Conservation (phyloP, 2,329 filamentous ascomycete species). For the Cladorrhinum sp. region DNA sequence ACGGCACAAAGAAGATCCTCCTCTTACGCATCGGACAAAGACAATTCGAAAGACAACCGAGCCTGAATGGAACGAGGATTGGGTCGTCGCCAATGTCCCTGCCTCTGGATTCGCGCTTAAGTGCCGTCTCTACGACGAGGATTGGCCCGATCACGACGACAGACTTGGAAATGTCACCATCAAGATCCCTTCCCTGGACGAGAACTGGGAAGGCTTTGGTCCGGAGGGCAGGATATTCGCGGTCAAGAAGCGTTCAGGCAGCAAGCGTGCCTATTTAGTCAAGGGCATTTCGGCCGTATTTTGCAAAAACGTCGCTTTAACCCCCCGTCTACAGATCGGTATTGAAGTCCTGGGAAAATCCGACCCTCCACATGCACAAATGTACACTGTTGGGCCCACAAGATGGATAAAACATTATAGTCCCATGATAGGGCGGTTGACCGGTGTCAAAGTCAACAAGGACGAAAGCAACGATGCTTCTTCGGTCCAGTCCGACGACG, state of each 20-base stretch:
- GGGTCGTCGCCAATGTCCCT: slow-evolving; percentile 86
- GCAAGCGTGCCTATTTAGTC: slow-evolving; percentile 79
- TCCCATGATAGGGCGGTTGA: slow-evolving; percentile 79
- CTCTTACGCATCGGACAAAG: slow-evolving; percentile 68
- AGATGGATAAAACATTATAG: slow-evolving; percentile 82
- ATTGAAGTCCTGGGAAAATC: slow-evolving; percentile 76
- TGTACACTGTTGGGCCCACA: slow-evolving; percentile 77
- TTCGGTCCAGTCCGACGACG: slow-evolving; percentile 39
- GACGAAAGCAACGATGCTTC: slow-evolving; percentile 50
- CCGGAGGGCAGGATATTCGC: slow-evolving; percentile 58
- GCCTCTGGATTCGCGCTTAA: slow-evolving; percentile 78
- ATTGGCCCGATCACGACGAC: slow-evolving; percentile 81
- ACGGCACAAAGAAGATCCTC: slow-evolving; percentile 82
- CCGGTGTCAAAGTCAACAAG: slow-evolving; percentile 66
- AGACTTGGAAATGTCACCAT: slow-evolving; percentile 83
- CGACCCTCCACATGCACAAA: slow-evolving; percentile 61
- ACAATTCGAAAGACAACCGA: slow-evolving; percentile 71
- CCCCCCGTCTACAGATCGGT: slow-evolving; percentile 68
- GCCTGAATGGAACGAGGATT: slow-evolving; percentile 79
- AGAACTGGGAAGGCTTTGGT: slow-evolving; percentile 66
- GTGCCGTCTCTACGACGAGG: slow-evolving; percentile 85
- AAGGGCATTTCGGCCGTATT: slow-evolving; percentile 66
- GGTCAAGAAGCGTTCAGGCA: slow-evolving; percentile 80
- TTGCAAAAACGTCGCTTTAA: slow-evolving; percentile 56
- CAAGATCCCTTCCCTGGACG: slow-evolving; percentile 55